These are phyloP conservation scores for Phialophora chinensis DNA, from an alignment of 2,329 filamentous ascomycete species.

Conservation along the genomic window DNA sequence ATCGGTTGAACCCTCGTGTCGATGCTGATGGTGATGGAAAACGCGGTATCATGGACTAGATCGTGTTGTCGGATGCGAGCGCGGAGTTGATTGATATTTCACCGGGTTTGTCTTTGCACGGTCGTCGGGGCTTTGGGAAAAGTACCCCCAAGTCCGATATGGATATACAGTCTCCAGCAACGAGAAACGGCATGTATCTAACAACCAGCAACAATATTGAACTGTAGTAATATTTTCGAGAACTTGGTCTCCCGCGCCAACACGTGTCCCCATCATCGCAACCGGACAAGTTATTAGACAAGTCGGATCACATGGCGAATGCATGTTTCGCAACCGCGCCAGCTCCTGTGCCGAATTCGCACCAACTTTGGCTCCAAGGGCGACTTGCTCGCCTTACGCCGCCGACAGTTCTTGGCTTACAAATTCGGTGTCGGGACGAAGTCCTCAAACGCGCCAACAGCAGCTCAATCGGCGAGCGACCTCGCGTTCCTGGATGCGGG, in stretches of 20 bases:
- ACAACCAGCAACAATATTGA: not conserved
- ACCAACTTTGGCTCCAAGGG: not conserved
- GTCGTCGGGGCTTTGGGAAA: not conserved
- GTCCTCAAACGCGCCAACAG: not conserved
- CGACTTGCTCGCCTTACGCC: not conserved
- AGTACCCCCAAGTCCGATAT: not conserved
- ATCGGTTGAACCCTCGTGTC: slow-evolving; percentile 61
- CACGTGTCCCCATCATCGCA: too few relatives aligned
- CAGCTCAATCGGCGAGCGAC: not conserved
- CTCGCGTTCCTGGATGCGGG: not conserved
- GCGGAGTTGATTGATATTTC: not conserved
- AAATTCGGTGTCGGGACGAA: not conserved
- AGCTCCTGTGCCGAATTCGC: too few relatives aligned
- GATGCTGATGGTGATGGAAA: slow-evolving; percentile 64
- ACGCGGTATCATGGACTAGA: slow-evolving; percentile 49
- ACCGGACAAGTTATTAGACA: too few relatives aligned
- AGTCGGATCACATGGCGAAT: too few relatives aligned
- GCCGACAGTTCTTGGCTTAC: not conserved
- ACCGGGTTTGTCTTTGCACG: not conserved
- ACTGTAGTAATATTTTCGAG: not conserved
- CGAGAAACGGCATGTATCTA: not conserved
- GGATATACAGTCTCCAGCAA: not conserved
- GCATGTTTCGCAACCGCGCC: too few relatives aligned
- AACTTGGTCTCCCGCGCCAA: too few relatives aligned
- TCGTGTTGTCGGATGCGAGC: not conserved